phyloP scores from a whole-genome alignment of 345 rosid genomes.

The Hibiscus mutabilis region DNA sequence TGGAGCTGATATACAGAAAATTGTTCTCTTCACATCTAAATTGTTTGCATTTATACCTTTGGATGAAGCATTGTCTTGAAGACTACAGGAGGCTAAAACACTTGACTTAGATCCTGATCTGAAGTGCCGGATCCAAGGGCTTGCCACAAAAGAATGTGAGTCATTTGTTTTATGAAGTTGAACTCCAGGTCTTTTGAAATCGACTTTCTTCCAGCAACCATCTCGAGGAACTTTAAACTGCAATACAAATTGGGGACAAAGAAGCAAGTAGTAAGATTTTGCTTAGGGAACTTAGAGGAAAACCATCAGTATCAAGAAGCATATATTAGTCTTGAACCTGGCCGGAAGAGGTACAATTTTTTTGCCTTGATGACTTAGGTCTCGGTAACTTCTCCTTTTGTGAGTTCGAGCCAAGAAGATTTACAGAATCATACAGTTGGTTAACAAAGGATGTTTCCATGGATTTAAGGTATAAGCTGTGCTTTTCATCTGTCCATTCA shows the following conservation, averaged over 20 bases:
- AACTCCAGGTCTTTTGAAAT: slow-evolving; percentile 42
- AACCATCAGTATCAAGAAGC: neutral
- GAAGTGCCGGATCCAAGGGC: slow-evolving; percentile 65
- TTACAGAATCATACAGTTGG: slow-evolving; percentile 52
- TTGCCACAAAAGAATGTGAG: slow-evolving; percentile 31
- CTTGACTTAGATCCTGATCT: slow-evolving; percentile 28
- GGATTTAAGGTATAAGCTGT: slow-evolving; percentile 74
- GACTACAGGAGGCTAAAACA: slow-evolving; percentile 3
- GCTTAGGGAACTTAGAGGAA: neutral
- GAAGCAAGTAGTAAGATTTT: neutral
- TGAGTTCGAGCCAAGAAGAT: slow-evolving; percentile 29
- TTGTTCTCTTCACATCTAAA: slow-evolving; percentile 6
- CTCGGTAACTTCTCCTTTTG: slow-evolving; percentile 25
- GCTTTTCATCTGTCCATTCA: slow-evolving; percentile 93
- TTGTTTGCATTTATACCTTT: slow-evolving; percentile 18
- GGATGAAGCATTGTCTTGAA: slow-evolving; percentile 19
- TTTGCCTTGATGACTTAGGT: slow-evolving; percentile 23
- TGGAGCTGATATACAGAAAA: no score
- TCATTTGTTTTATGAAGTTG: slow-evolving; percentile 20
- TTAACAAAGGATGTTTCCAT: slow-evolving; percentile 82
- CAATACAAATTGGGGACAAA: slow-evolving; percentile 10
- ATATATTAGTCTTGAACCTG: slow-evolving; percentile 42
- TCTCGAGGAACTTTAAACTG: slow-evolving; percentile 70
- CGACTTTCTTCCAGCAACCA: slow-evolving; percentile 62
- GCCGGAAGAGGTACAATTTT: slow-evolving; percentile 32